These are phyloP conservation scores for Grosmannia huntii DNA, from an alignment of 2,329 filamentous ascomycete genomes.

Conservation along the genomic window DNA sequence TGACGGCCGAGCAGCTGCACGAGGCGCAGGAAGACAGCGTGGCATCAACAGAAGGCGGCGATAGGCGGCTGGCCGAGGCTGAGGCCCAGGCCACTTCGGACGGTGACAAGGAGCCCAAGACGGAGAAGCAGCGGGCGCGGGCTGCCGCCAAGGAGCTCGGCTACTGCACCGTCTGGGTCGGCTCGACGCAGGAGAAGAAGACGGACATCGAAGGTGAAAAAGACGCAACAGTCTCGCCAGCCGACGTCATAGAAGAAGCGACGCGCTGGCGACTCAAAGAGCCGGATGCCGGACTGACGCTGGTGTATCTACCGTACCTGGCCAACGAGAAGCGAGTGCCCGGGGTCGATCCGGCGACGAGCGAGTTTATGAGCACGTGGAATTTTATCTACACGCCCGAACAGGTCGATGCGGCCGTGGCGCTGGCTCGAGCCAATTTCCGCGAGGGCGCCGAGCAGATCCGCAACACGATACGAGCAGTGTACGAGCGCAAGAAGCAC, in stretches of 20 bases:
- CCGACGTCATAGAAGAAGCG: conserved; percentile 41
- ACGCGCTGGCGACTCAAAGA: conserved; percentile 58
- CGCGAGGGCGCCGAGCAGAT: conserved; percentile 69
- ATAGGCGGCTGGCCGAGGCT: conserved; percentile 51
- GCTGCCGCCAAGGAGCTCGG: conserved; percentile 51
- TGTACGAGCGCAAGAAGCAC: conserved; percentile 85
- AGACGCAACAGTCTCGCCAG: not conserved
- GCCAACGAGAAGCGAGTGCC: conserved; percentile 61
- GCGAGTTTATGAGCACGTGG: conserved; percentile 90
- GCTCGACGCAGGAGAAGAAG: conserved; percentile 62
- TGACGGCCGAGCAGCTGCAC: conserved; percentile 53
- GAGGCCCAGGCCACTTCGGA: conserved; percentile 20
- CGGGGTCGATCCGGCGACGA: conserved; percentile 69
- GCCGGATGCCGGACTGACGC: conserved; percentile 71
- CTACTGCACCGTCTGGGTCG: conserved; percentile 94
- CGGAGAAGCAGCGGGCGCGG: conserved; percentile 18
- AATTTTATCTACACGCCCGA: conserved; percentile 93
- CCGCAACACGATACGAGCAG: conserved; percentile 64
- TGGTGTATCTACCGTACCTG: conserved; percentile 84
- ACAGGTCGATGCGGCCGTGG: conserved; percentile 75
- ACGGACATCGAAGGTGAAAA: conserved; percentile 32
- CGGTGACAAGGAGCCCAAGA: conserved; percentile 8
- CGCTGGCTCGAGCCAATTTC: conserved; percentile 76
- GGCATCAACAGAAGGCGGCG: conserved; percentile 44
- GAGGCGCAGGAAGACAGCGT: conserved; percentile 41